A percentile compares a stretch with the other conserved stretches of the same genome.
phyloP scores from a whole-genome alignment of 306 rosid species.

The Chamaecrista fasciculata region DNA sequence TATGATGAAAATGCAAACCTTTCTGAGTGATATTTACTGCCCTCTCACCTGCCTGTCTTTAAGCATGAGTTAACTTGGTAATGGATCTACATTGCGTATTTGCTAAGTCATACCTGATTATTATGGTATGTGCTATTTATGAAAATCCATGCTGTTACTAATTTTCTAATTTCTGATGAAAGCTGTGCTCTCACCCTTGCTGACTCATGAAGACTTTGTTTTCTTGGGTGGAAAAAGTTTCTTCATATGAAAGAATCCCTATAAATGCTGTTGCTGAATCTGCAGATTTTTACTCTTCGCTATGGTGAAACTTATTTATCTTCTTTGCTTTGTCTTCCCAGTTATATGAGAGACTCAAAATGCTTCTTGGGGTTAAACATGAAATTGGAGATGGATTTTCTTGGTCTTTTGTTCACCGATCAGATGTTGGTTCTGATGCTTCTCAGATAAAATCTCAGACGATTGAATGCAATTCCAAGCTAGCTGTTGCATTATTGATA shows the following conservation, averaged over 20 bases:
- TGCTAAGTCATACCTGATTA: neutral
- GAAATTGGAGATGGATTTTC: constrained; percentile 84
- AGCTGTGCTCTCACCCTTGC: neutral
- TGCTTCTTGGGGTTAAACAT: constrained; percentile 79
- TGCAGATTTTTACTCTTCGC: constrained; percentile 2
- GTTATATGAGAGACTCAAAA: constrained; percentile 63
- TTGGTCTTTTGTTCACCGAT: constrained; percentile 66
- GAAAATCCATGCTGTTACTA: neutral
- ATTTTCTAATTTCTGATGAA: neutral
- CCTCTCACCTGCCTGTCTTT: neutral
- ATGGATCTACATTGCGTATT: neutral
- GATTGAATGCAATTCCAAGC: constrained; percentile 73
- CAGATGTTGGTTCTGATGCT: constrained; percentile 54
- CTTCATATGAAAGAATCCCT: neutral
- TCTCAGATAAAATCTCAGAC: constrained; percentile 47
- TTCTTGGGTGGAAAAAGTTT: neutral
- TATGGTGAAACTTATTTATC: constrained; percentile 16
- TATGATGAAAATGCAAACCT: neutral
- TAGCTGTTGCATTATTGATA: constrained; percentile 77
- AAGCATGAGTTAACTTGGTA: neutral
- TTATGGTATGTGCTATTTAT: neutral
- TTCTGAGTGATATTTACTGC: constrained; percentile 7
- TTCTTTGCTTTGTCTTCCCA: constrained; percentile 45
- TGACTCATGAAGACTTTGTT: neutral
- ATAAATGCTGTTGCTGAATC: constrained; percentile 22